Percentiles rank a stretch among this genome's conserved stretches.
Evolutionary conservation across 805 yeast species (phyloP).

Genomic region (Sugiyamaella chiloensis): DNA sequence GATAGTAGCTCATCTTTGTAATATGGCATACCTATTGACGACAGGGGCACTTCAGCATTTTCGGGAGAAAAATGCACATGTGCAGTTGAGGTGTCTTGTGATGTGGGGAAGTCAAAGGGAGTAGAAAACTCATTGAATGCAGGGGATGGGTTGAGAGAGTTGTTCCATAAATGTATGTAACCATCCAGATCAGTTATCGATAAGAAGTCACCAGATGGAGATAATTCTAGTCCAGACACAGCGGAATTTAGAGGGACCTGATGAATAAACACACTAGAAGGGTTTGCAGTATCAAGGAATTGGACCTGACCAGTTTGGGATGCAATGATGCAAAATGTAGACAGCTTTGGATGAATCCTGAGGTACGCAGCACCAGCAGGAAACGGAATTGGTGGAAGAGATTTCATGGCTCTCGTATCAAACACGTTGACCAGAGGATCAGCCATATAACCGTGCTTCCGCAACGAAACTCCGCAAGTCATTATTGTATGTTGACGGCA

Average conservation of each 20-base stretch:
- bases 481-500: slow-evolving; percentile 39
- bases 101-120: slow-evolving; percentile 34
- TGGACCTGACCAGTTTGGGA: slow-evolving; percentile 81
- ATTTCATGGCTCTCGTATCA: slow-evolving; percentile 69
- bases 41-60: slow-evolving; percentile 51
- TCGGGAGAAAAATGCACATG: slow-evolving; percentile 37
- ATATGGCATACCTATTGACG: slow-evolving; percentile 79
- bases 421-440: slow-evolving; percentile 84
- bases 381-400: slow-evolving; percentile 77
- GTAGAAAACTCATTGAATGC: slow-evolving; percentile 57
- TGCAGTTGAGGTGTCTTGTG: slow-evolving; percentile 21
- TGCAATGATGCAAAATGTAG: slow-evolving; percentile 71
- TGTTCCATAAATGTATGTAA: slow-evolving; percentile 65
- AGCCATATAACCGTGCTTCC: slow-evolving; percentile 54
- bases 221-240: slow-evolving; percentile 51
- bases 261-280: slow-evolving; percentile 59
- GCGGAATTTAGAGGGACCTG: slow-evolving; percentile 57
- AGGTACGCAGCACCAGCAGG: slow-evolving; percentile 87
- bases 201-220: slow-evolving; percentile 73
- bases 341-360: slow-evolving; percentile 79
- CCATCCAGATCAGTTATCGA: slow-evolving; percentile 65
- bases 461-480: slow-evolving; percentile 72
- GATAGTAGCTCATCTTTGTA: slow-evolving; percentile 75
- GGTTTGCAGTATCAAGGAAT: slow-evolving; percentile 78
- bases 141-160: slow-evolving; percentile 42